These are phyloP conservation scores for Rhododendron simsii DNA, from an alignment of 148 eudicot species.

Conservation along the genomic window DNA sequence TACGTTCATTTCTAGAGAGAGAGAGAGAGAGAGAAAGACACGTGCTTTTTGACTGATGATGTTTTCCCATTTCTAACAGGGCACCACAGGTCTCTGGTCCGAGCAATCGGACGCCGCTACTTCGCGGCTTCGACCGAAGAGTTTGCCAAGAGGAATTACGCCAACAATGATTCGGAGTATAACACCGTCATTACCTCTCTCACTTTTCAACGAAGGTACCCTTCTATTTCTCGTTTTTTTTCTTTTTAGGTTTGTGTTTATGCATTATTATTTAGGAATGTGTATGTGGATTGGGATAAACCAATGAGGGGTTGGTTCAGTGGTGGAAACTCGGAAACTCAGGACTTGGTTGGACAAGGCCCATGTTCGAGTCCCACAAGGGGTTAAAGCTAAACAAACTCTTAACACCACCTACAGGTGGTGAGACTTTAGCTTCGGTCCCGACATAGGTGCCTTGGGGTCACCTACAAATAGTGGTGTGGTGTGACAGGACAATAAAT, in stretches of 20 bases:
- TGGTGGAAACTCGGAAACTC: too few species aligned
- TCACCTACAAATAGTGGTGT: too few species aligned
- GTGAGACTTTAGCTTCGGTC: too few species aligned
- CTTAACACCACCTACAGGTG: too few species aligned
- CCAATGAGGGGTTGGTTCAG: too few species aligned
- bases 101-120: constrained; percentile 47
- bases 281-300: too few species aligned
- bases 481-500: too few species aligned
- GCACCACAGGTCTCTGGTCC: constrained; percentile 28
- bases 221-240: neutral
- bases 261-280: neutral
- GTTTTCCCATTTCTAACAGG: constrained; percentile 23
- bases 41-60: neutral
- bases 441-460: too few species aligned
- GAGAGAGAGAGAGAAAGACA: neutral
- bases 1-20: neutral
- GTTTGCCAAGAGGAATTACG: constrained; percentile 64
- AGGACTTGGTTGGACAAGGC: too few species aligned
- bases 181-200: constrained; percentile 69
- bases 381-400: too few species aligned
- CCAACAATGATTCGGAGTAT: constrained; percentile 65
- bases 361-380: too few species aligned
- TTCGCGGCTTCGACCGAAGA: constrained; percentile 51
- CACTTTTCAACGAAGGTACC: constrained; percentile 67
- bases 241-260: neutral